These are phyloP conservation scores for Phytophthora vignae DNA, from an alignment of 352 stramenopile species.

Conservation along the genomic window DNA sequence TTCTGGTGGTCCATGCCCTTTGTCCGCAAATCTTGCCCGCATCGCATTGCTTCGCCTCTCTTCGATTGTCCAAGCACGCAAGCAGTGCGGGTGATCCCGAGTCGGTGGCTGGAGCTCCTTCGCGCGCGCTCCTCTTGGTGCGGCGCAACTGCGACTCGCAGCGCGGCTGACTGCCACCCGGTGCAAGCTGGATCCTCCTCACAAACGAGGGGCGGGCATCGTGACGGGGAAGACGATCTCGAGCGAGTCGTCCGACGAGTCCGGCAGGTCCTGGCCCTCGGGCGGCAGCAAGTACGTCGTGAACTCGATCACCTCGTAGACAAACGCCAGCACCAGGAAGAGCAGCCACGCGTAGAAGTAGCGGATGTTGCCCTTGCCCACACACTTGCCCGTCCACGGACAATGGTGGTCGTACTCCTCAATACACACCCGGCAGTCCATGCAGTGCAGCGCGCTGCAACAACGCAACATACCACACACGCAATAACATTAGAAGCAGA, in stretches of 20 bases:
- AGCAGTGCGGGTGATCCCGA: neutral
- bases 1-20: slow-evolving; percentile 37
- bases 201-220: slow-evolving; percentile 21
- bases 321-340: slow-evolving; percentile 86
- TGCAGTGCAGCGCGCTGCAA: slow-evolving; percentile 80
- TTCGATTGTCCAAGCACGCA: neutral
- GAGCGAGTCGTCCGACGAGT: slow-evolving; percentile 49
- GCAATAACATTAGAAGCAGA: slow-evolving; percentile 12
- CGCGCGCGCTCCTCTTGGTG: neutral
- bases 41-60: slow-evolving; percentile 11
- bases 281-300: slow-evolving; percentile 85
- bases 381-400: slow-evolving; percentile 93
- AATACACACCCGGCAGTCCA: slow-evolving; percentile 90
- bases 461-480: neutral
- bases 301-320: slow-evolving; percentile 91
- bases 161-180: slow-evolving; percentile 11
- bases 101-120: slow-evolving; percentile 15
- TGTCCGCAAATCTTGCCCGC: slow-evolving; percentile 23
- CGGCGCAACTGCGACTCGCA: neutral
- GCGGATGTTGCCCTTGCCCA: slow-evolving; percentile 81
- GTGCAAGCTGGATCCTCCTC: slow-evolving; percentile 24
- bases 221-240: slow-evolving; percentile 35
- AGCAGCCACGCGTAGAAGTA: slow-evolving; percentile 90
- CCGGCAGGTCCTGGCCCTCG: slow-evolving; percentile 47
- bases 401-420: slow-evolving; percentile 93